A percentile compares a stretch with the other conserved stretches of the same genome.
Evolutionary conservation across 2,329 filamentous ascomycete genomes (phyloP).

Genomic region (Blastomyces gilchristii): DNA sequence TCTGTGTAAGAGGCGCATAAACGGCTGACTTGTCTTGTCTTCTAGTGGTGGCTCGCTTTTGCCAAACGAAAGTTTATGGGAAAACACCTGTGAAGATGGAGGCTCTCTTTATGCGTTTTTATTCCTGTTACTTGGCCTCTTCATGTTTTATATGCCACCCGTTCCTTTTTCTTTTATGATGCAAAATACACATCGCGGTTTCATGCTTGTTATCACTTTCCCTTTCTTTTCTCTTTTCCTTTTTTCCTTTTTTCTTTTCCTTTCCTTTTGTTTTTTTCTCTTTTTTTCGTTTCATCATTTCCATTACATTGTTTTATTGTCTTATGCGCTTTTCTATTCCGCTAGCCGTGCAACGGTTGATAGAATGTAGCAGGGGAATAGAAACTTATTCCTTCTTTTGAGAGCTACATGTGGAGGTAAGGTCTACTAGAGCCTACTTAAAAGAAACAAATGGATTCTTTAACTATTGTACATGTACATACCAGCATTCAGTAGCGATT

Average conservation of each 20-base stretch:
- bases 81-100: slow-evolving; percentile 59
- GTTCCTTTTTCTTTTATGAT: not conserved
- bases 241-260: not conserved
- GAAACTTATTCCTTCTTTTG: not conserved
- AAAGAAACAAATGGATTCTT: not conserved
- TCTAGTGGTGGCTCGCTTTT: slow-evolving; percentile 98
- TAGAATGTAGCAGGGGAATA: not conserved
- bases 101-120: not conserved
- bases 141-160: not conserved
- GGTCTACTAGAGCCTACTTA: not conserved
- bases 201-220: not conserved
- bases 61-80: slow-evolving; percentile 99
- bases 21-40: slow-evolving; percentile 1
- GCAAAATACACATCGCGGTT: not conserved
- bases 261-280: too few relatives aligned
- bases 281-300: not conserved
- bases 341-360: not conserved
- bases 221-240: not conserved
- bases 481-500: not conserved
- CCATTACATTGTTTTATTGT: not conserved
- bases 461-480: not conserved
- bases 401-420: not conserved
- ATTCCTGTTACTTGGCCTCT: slow-evolving; percentile 2
- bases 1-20: not conserved
- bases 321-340: not conserved